Evolutionary conservation across 208 protist genomes (phyloP).

Genomic region (Naegleria gruberi): DNA sequence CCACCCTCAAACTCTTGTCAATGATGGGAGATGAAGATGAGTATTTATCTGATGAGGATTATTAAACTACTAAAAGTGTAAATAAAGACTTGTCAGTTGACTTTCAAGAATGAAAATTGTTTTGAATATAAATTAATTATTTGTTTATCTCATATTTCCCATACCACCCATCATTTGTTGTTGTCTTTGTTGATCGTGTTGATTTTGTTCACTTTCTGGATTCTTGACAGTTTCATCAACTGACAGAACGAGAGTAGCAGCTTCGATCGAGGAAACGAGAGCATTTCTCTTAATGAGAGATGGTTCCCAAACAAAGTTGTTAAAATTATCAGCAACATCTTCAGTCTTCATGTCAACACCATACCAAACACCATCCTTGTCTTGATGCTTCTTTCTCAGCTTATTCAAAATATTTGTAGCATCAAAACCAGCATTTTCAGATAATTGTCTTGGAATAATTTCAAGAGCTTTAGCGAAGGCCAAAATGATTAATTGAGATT

Average conservation of each 20-base stretch:
- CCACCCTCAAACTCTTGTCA: neutral
- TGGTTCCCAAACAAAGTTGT: conserved; percentile 98
- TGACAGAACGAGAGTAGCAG: conserved; percentile 97
- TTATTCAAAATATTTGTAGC: conserved; percentile 98
- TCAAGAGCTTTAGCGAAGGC: conserved; percentile 98
- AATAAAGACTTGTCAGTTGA: too few relatives aligned
- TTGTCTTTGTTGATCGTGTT: neutral
- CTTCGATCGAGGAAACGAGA: conserved; percentile 96
- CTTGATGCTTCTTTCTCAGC: conserved; percentile 93
- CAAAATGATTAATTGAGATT: conserved; percentile 96
- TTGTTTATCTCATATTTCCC: neutral
- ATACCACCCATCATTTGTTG: neutral
- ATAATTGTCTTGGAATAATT: conserved; percentile 95
- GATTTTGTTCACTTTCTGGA: conserved; percentile 61
- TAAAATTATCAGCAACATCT: conserved; percentile 93
- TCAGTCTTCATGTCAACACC: conserved; percentile 97
- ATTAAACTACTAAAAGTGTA: too few relatives aligned
- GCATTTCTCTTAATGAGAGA: conserved; percentile 97
- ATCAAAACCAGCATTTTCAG: conserved; percentile 99
- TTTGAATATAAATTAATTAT: too few relatives aligned
- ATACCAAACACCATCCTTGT: conserved; percentile 71
- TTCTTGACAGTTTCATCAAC: conserved; percentile 99
- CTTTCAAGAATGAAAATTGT: too few relatives aligned
- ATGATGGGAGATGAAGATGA: neutral
- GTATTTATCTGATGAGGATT: neutral